Percentiles rank a stretch among this genome's conserved stretches.
Conservation (phyloP, 1,139 yeast species). For the Schwanniomyces etchellsii region DNA sequence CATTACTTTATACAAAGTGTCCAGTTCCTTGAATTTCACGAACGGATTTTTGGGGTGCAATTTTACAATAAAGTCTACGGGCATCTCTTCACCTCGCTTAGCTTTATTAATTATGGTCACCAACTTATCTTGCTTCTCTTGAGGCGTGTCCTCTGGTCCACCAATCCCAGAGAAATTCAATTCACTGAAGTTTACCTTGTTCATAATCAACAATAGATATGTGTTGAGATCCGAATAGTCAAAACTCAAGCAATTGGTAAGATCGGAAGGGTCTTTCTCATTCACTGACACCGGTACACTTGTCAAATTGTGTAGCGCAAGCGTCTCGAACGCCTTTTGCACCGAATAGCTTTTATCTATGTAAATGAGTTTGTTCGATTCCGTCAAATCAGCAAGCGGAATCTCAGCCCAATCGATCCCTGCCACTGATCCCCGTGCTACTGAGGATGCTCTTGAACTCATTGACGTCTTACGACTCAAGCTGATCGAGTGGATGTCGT, state of each 20-base stretch:
- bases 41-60: conserved; percentile 86
- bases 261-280: conserved; percentile 33
- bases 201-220: conserved; percentile 68
- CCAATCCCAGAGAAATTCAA: conserved; percentile 24
- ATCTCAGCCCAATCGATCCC: conserved; percentile 69
- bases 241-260: conserved; percentile 67
- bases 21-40: conserved; percentile 63
- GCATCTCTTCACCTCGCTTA: conserved; percentile 64
- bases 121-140: conserved; percentile 22
- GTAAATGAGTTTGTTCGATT: conserved; percentile 68
- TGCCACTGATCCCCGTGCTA: conserved; percentile 8
- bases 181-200: conserved; percentile 46
- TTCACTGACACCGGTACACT: conserved; percentile 70
- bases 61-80: conserved; percentile 72
- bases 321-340: conserved; percentile 80
- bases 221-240: conserved; percentile 91
- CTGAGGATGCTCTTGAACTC: conserved; percentile 25
- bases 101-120: conserved; percentile 41
- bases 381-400: conserved; percentile 66
- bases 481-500: conserved; percentile 31
- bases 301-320: conserved; percentile 68
- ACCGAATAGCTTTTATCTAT: conserved; percentile 63
- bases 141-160: conserved; percentile 9
- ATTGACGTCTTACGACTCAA: conserved; percentile 42
- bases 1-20: conserved; percentile 66